A percentile compares a stretch with the other conserved stretches of the same genome.
phyloP scores from a whole-genome alignment of 1,284 basidiomycete species.

The Sporisorium reilianum region DNA sequence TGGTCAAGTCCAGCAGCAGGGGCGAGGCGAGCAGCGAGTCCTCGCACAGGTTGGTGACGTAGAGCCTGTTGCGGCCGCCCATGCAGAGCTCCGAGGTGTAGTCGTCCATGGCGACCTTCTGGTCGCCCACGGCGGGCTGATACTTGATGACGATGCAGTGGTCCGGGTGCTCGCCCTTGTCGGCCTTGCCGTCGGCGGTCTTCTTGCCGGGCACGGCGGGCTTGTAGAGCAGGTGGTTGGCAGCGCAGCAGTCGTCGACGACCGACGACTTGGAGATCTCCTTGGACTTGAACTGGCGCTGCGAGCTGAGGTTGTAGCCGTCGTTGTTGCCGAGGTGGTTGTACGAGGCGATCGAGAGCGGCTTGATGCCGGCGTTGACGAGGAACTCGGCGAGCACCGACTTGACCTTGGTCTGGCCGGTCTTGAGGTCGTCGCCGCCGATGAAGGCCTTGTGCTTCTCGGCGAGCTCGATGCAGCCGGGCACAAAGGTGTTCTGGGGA shows the following conservation, averaged over 20 bases:
- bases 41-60: constrained; percentile 70
- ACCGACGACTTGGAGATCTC: constrained; percentile 89
- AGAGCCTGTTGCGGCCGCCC: constrained; percentile 72
- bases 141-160: constrained; percentile 83
- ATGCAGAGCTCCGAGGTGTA: constrained; percentile 88
- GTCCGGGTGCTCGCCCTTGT: constrained; percentile 93
- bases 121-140: constrained; percentile 89
- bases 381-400: constrained; percentile 97
- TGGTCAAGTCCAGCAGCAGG: constrained; percentile 91
- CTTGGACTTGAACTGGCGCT: constrained; percentile 94
- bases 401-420: constrained; percentile 74
- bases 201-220: constrained; percentile 72
- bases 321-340: constrained; percentile 99
- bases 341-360: constrained; percentile 94
- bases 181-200: constrained; percentile 71
- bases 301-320: constrained; percentile 90
- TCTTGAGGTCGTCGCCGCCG: constrained; percentile 96
- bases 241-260: constrained; percentile 79
- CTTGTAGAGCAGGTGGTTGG: constrained; percentile 91
- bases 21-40: constrained; percentile 96
- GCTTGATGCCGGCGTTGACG: constrained; percentile 99
- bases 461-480: constrained; percentile 91
- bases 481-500: constrained; percentile 99
- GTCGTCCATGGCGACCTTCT: constrained; percentile 88
- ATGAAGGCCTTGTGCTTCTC: constrained; percentile 92